Conservation (phyloP, 2,329 filamentous ascomycete species). For the Fusarium armeniacum region DNA sequence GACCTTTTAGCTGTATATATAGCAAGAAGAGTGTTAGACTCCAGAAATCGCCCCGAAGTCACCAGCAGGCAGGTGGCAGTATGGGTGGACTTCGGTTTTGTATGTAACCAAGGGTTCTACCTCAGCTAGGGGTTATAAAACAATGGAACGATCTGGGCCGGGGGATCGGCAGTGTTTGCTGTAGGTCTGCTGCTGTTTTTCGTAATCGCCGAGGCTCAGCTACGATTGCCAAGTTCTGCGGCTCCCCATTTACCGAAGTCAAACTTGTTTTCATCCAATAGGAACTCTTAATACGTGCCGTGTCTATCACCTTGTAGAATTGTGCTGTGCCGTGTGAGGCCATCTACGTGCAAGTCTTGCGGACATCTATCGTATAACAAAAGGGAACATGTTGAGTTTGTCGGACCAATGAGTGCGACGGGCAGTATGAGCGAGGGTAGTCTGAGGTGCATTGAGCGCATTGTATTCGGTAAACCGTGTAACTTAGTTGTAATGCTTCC, state of each 20-base stretch:
- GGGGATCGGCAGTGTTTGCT: not conserved
- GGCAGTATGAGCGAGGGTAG: not conserved
- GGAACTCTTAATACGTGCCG: not conserved
- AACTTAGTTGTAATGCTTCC: not conserved
- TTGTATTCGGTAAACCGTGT: not conserved
- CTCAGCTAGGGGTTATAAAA: not conserved
- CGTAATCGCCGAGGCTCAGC: not conserved
- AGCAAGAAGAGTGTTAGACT: not conserved
- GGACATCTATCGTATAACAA: not conserved
- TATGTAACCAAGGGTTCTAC: not conserved
- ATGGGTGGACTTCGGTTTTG: not conserved
- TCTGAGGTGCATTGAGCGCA: not conserved
- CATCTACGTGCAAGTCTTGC: not conserved
- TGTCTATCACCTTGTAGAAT: not conserved
- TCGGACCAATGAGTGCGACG: not conserved
- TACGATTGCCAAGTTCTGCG: not conserved
- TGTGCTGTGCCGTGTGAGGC: not conserved
- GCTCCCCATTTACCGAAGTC: not conserved
- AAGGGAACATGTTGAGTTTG: not conserved
- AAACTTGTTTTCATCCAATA: not conserved
- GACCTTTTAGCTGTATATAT: too few species aligned
- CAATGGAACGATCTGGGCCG: not conserved
- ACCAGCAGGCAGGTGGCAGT: not conserved
- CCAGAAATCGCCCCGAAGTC: not conserved
- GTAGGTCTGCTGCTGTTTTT: not conserved